Evolutionary conservation across 208 protist species (phyloP).

Genomic region (Giardia duodenalis): DNA sequence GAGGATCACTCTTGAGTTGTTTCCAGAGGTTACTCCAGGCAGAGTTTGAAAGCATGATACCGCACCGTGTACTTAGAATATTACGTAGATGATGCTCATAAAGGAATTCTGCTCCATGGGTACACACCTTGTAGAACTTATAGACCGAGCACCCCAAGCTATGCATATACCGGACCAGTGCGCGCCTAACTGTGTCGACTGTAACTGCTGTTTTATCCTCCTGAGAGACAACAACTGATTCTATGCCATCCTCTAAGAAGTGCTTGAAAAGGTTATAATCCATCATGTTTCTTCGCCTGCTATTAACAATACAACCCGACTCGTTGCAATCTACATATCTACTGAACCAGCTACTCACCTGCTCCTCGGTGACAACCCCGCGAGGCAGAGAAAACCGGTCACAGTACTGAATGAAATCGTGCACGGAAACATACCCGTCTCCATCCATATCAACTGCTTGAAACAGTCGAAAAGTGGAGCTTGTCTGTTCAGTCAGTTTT

Average conservation of each 20-base stretch:
- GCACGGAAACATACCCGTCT: background rate
- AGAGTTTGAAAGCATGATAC: background rate
- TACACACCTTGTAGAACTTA: background rate
- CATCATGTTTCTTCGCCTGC: too few relatives aligned
- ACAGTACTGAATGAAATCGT: background rate
- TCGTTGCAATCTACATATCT: too few relatives aligned
- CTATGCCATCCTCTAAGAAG: background rate
- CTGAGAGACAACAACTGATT: background rate
- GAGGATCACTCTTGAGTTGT: background rate
- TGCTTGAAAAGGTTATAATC: too few relatives aligned
- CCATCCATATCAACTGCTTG: background rate
- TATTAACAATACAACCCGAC: too few relatives aligned
- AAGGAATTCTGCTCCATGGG: background rate
- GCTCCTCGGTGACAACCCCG: background rate
- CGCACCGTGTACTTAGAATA: background rate
- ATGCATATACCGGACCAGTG: background rate
- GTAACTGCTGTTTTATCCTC: background rate
- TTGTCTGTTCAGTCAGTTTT: background rate
- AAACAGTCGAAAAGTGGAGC: background rate
- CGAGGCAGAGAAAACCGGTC: background rate
- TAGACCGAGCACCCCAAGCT: background rate
- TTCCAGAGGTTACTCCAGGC: background rate
- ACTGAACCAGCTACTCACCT: background rate
- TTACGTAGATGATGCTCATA: background rate
- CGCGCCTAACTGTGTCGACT: background rate